phyloP scores from a whole-genome alignment of 2,329 filamentous ascomycete species.

The Aspergillus tanneri region DNA sequence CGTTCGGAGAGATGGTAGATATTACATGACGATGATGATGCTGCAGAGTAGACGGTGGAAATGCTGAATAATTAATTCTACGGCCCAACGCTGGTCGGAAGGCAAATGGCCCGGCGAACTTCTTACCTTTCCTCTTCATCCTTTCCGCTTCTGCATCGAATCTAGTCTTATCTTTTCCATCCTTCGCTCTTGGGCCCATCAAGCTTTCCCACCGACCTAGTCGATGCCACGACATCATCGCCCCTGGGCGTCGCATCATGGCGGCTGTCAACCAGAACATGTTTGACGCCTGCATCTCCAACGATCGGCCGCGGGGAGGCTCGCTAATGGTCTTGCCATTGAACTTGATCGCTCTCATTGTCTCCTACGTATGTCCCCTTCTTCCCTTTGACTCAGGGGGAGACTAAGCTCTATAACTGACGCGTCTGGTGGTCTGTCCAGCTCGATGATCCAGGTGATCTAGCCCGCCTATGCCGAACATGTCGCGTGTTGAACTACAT shows the following conservation, averaged over 20 bases:
- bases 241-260: slow-evolving; percentile 39
- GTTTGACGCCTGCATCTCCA: slow-evolving; percentile 39
- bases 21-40: too few species aligned
- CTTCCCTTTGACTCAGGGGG: not conserved
- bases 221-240: slow-evolving; percentile 29
- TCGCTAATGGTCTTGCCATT: slow-evolving; percentile 51
- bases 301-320: slow-evolving; percentile 29
- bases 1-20: too few species aligned
- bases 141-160: slow-evolving; percentile 7
- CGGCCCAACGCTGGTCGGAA: too few species aligned
- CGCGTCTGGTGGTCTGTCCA: not conserved
- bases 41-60: too few species aligned
- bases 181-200: slow-evolving; percentile 9
- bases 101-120: too few species aligned
- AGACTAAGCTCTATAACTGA: not conserved
- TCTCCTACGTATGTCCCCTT: slow-evolving; percentile 50
- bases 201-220: too few species aligned
- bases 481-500: slow-evolving; percentile 65
- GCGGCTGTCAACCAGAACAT: slow-evolving; percentile 44
- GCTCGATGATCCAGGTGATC: slow-evolving; percentile 59
- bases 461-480: slow-evolving; percentile 60
- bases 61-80: too few species aligned
- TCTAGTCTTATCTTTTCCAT: slow-evolving; percentile 10
- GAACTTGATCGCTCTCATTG: slow-evolving; percentile 58
- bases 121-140: not conserved